These are phyloP conservation scores for Blepharisma stoltei DNA, from an alignment of 73 alveolate species.

Conservation along the genomic window DNA sequence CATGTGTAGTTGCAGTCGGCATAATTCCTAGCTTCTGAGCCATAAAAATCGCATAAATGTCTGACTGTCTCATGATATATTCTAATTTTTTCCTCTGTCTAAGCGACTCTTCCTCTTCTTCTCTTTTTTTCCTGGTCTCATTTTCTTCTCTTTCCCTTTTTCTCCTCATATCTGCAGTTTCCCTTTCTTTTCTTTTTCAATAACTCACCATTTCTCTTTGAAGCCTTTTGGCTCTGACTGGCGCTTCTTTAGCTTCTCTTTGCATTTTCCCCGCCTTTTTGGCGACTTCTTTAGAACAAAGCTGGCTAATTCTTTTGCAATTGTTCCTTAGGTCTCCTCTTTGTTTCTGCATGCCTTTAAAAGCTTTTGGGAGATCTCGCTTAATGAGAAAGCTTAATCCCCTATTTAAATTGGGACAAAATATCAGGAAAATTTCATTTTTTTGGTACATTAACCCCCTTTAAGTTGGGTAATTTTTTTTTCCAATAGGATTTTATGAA, in stretches of 20 bases:
- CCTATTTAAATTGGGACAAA: too few species aligned
- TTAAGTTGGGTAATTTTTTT: too few species aligned
- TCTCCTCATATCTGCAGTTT: slow-evolving; percentile 90
- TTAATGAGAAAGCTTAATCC: slow-evolving; percentile 78
- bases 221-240: slow-evolving; percentile 84
- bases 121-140: slow-evolving; percentile 90
- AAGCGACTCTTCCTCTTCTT: slow-evolving; percentile 93
- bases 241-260: slow-evolving; percentile 83
- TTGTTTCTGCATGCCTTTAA: slow-evolving; percentile 65
- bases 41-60: slow-evolving; percentile 96
- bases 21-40: slow-evolving; percentile 94
- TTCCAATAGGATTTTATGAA: too few species aligned
- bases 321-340: slow-evolving; percentile 85
- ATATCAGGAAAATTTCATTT: too few species aligned
- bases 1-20: slow-evolving; percentile 58
- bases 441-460: too few species aligned
- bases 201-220: slow-evolving; percentile 86
- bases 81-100: slow-evolving; percentile 94
- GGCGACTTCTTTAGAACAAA: slow-evolving; percentile 86
- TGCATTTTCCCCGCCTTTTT: slow-evolving; percentile 83
- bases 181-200: slow-evolving; percentile 97
- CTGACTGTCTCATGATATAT: slow-evolving; percentile 93
- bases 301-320: slow-evolving; percentile 75
- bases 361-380: slow-evolving; percentile 85
- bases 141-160: slow-evolving; percentile 93